Base-by-base conservation (phyloP, 2,329 filamentous ascomycete genomes). In the Nigrospora oryzae region DNA sequence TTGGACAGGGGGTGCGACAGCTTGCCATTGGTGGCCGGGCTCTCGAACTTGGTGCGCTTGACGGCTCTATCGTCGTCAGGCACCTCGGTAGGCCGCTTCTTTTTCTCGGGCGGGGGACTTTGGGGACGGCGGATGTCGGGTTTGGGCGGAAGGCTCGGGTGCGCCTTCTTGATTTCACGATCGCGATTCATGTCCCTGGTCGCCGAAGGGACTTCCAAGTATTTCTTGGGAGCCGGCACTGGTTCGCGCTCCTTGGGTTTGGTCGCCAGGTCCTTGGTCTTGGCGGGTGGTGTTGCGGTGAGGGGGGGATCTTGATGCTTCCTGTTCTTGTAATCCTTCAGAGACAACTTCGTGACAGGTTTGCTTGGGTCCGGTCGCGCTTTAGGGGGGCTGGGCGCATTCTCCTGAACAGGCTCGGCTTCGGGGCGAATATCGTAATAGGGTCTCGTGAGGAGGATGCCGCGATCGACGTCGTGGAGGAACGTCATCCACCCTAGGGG, bases 251-350 rank as follows among this genome's bases (percentile, higher is more conserved):
- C 53, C 36, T 51, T 54, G 39, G 54, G 52, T 40, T 54, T 54
- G 37, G 52, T 44, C 36, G 52, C 36, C 42, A 53, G 56, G 28
- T 50, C 35, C 17, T 19, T 31, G 17, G 47, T 13, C 17, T 15
- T 11, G 14, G 39, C 48, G 31, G 52, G 49, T 16, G 51, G 54
- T 32, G 50, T 40, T 41, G 59, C 58, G 15, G 53, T 50, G 11
- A 47, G 38, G 15, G 38, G 28, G 15, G 32, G 34, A 11, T 32
- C 8, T 36, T 42, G 40, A 11, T 40, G 63, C 57, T 73, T 74
- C 58, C 74, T 74, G 49, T 75, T 79, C 61, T 75, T 75, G 53
- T 79, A 81, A 57, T 80, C 77, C 59, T 73, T 76, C 48, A 81
- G 60, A 13, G 75, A 77, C 51, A 80, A 57, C 58, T 79, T 77